A percentile compares a stretch with the other conserved stretches of the same genome.
phyloP scores from a whole-genome alignment of 768 basidiomycete species.

The Leccinum boreale region DNA sequence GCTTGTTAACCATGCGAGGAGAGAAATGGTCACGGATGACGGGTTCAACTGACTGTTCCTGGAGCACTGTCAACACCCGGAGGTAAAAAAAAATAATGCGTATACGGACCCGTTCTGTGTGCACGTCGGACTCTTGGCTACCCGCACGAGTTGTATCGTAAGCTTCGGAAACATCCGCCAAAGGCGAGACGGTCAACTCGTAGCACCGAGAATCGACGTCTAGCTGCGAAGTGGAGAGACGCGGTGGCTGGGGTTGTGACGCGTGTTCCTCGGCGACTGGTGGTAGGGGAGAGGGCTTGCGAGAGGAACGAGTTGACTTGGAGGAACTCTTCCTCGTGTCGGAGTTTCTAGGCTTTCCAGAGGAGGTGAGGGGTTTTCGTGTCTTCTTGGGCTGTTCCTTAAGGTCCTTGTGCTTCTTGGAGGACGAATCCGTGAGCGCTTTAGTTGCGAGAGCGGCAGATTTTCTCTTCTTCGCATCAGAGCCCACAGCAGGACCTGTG shows the following conservation, averaged over 20 bases:
- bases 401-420: constrained; percentile 44
- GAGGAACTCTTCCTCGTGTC: constrained; percentile 39
- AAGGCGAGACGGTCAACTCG: constrained; percentile 71
- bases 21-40: constrained; percentile 54
- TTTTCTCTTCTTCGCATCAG: constrained; percentile 61
- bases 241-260: constrained; percentile 26
- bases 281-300: constrained; percentile 59
- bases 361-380: constrained; percentile 44
- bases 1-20: constrained; percentile 12
- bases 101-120: constrained; percentile 47
- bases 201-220: constrained; percentile 73
- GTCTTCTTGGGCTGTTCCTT: constrained; percentile 53
- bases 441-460: constrained; percentile 58
- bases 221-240: constrained; percentile 42
- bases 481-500: constrained; percentile 36
- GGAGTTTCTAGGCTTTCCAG: constrained; percentile 22
- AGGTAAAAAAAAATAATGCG: not conserved
- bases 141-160: constrained; percentile 47
- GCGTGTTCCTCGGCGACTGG: constrained; percentile 52
- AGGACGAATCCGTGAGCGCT: constrained; percentile 32
- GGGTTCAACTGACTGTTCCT: constrained; percentile 58
- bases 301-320: constrained; percentile 33
- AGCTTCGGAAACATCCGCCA: constrained; percentile 73
- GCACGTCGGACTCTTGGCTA: constrained; percentile 39
- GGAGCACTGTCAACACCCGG: not conserved